Evolutionary conservation across 768 basidiomycete genomes (phyloP).

Genomic region (Gymnopilus dilepis): DNA sequence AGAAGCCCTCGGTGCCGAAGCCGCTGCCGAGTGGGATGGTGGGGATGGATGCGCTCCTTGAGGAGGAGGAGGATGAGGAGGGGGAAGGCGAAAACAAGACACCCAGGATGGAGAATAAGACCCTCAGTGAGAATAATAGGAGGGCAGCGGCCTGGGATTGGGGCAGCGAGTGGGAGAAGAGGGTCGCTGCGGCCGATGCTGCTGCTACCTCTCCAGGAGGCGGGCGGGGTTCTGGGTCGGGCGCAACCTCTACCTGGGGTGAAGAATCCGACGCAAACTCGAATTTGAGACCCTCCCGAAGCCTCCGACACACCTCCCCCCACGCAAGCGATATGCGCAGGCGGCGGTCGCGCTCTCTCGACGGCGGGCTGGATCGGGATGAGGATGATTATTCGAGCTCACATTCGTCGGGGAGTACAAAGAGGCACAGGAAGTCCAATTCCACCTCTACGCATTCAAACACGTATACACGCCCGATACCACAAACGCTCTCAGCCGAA

Average conservation of each 20-base stretch:
- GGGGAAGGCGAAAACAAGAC: conserved; percentile 26
- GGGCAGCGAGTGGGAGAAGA: conserved; percentile 6
- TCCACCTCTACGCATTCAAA: conserved; percentile 1
- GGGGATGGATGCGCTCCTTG: conserved; percentile 32
- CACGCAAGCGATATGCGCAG: neutral
- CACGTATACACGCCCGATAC: conserved; percentile 9
- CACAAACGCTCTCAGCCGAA: conserved; percentile 29
- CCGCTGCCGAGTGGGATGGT: conserved; percentile 25
- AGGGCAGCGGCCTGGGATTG: conserved; percentile 14
- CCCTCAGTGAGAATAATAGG: too few species aligned
- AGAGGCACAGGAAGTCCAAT: neutral
- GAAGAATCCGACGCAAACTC: too few species aligned
- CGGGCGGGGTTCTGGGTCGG: neutral
- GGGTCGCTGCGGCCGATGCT: neutral
- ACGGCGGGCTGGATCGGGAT: neutral
- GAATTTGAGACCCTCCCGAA: neutral
- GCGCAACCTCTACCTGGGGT: neutral
- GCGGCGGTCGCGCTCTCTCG: conserved; percentile 11
- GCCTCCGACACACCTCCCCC: conserved; percentile 14
- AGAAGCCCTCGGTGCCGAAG: conserved; percentile 13
- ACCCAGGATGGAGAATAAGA: conserved; percentile 21
- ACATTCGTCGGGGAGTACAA: neutral
- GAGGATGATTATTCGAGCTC: neutral
- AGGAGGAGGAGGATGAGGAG: conserved; percentile 35
- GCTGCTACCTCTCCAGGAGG: neutral